Conservation (phyloP, 148 eudicot genomes). For the Cornus florida region DNA sequence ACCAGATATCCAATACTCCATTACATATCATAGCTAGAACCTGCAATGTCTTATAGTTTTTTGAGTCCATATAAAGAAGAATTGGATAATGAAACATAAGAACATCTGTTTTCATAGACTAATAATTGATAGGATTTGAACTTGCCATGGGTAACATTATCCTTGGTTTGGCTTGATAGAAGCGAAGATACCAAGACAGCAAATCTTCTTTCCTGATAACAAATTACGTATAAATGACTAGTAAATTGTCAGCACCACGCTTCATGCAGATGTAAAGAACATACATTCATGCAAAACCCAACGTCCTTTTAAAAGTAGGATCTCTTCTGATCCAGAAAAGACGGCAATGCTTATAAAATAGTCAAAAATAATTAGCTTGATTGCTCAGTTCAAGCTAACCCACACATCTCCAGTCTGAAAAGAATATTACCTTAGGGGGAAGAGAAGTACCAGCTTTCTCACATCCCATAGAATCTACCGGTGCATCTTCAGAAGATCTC, state of each 20-base stretch:
- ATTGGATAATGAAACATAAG: background rate
- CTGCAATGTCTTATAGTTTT: background rate
- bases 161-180: constrained; percentile 98
- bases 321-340: background rate
- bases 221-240: background rate
- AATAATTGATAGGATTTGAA: constrained; percentile 8
- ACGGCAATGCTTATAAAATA: background rate
- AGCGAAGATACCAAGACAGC: constrained; percentile 75
- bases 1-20: background rate
- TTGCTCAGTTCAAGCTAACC: background rate
- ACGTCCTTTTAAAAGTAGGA: background rate
- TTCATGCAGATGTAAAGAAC: background rate
- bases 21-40: background rate
- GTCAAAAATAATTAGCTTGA: background rate
- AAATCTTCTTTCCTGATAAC: constrained; percentile 82
- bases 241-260: background rate
- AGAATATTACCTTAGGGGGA: constrained; percentile 67
- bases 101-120: background rate
- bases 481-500: constrained; percentile 89
- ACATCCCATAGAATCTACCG: constrained; percentile 89
- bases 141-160: constrained; percentile 92
- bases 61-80: background rate
- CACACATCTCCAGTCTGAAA: background rate
- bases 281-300: background rate
- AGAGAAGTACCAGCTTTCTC: constrained; percentile 84